Base-by-base conservation (phyloP, 2,329 filamentous ascomycete species). In the Botrytis fabae region DNA sequence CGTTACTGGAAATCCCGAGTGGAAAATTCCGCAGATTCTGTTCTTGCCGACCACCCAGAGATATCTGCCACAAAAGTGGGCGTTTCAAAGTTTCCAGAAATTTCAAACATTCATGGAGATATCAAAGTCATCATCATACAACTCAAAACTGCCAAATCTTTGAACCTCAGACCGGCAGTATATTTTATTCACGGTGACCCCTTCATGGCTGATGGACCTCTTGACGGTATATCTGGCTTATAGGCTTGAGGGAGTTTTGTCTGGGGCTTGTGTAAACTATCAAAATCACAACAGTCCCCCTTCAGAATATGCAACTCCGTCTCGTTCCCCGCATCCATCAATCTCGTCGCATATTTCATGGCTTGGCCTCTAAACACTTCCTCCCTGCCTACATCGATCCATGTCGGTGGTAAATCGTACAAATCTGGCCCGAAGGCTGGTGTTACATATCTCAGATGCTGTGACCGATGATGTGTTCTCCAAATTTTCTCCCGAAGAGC, bases 301-400 rank as follows among this genome's bases (percentile, higher is more conserved):
- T 79, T 78, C 80, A 80, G 82, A 65, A 82, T 78, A 74, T 82
- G 82, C 65, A 83, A 75, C 69, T 83, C 81, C 54, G 78, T 78
- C 60, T 78, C 76, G 7, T 81, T 79, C 10, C 81, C 81, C 9
- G 71, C 75, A n/a, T 78, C 78, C 79, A 79, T 81, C n/a, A 83
- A 75, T 62, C 78, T 80, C 20, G 76, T 76, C 38, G 81, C 81
- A 75, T 80, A 83, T 9, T 77, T 77, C 16, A 82, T 77, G 73
- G 77, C 78, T 71, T 83, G 81, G 73, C 81, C 81, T 35, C 81
- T 78, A 73, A 82, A 82, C 0, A 78, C 75, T 60, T 83, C 81
- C 2, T 79, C 79, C 14, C 77, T 77, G 14, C 81, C 81, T 48
- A 80, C 81, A 73, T 83, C 82, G n/a, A 83, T 76, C 65, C 79